Percentiles rank a stretch among this genome's conserved stretches.
These are phyloP conservation scores for Aureobasidium sp. DNA, from an alignment of 2,329 filamentous ascomycete species.

Conservation along the genomic window DNA sequence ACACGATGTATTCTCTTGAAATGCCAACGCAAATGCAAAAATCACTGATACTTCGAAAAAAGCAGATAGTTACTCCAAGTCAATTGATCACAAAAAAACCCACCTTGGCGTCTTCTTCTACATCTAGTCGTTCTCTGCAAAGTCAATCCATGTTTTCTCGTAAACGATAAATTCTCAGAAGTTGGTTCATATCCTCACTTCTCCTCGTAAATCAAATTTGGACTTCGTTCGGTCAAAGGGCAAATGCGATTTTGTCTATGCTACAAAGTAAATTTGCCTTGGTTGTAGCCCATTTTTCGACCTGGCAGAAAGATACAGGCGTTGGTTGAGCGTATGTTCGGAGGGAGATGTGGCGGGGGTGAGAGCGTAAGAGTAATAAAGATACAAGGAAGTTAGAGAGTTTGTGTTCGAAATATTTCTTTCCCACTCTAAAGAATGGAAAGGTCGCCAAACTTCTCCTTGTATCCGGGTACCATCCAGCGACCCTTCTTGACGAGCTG, in stretches of 20 bases:
- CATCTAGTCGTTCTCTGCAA: background rate
- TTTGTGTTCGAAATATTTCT: too few species aligned
- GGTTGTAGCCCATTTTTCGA: constrained; percentile 4
- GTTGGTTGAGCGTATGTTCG: background rate
- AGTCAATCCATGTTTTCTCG: background rate
- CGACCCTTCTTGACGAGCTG: constrained; percentile 95
- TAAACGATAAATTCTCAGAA: background rate
- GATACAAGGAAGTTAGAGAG: constrained; percentile 8
- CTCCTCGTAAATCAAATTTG: background rate
- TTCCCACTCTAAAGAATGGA: constrained; percentile 67
- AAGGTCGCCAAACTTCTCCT: constrained; percentile 99
- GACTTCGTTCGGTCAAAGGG: constrained; percentile 4
- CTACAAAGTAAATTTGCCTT: constrained; percentile 9
- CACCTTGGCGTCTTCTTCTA: background rate
- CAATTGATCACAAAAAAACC: background rate
- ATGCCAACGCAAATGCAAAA: too few species aligned
- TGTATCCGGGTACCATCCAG: constrained; percentile 98
- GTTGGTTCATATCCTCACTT: background rate
- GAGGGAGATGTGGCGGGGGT: background rate
- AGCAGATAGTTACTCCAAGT: background rate
- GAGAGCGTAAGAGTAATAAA: background rate
- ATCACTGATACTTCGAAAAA: background rate
- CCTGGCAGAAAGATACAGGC: constrained; percentile 1
- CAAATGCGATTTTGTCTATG: constrained; percentile 12
- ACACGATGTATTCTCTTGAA: too few species aligned